Evolutionary conservation across 164 flowering plant genomes (phyloP), one percentile per base, ranked within the genome.

Genomic region (Umbellularia californica): DNA sequence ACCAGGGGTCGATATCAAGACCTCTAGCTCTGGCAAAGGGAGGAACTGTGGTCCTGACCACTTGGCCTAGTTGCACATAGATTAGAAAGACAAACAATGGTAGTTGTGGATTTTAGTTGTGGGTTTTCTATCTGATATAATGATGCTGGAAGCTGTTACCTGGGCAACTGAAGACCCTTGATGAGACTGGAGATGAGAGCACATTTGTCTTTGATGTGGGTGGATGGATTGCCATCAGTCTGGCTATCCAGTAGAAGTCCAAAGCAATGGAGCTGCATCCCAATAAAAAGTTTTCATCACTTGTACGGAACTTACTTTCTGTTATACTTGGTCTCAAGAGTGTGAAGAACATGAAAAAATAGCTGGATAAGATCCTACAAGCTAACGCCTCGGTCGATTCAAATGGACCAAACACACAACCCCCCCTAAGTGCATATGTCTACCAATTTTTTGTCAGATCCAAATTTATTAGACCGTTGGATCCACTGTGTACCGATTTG

Each of bases 181-280:
- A 87, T 83, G 62, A 95, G 91, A 79, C 87, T 89, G 71, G 84
- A 80, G 55, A 88, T 72, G 63, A 95, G 87, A 27, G 83, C 83
- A 67, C 81, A 73, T 74, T 80, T 90, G 74, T 86, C 85, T 75
- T 79, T 88, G 72, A 91, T 85, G 77, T 86, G 76, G 23, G 63
- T 74, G 64, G 76, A 81, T 50, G 84, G 84, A 81, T 33, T 64
- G 41, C 85, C 82, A 58, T 58, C 72, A 6, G 33, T 79, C 74
- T 79, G 78, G 70, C 81, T 71, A 73, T 85, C 84, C 84, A 93
- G 77, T 58, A 95, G 87, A 52, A 90, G 75, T 24, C 99, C 99
- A 20, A 93, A 83, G 82, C 96, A 93, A 73, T 95, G 97, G 64
- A 95, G 90, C 99, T 95, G 89, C 86, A 60, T 2, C 15, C 14